Evolutionary conservation across 371 early-diverging fungal species (phyloP), one percentile per base, ranked within the genome.

Genomic region (Mortierella sp.): DNA sequence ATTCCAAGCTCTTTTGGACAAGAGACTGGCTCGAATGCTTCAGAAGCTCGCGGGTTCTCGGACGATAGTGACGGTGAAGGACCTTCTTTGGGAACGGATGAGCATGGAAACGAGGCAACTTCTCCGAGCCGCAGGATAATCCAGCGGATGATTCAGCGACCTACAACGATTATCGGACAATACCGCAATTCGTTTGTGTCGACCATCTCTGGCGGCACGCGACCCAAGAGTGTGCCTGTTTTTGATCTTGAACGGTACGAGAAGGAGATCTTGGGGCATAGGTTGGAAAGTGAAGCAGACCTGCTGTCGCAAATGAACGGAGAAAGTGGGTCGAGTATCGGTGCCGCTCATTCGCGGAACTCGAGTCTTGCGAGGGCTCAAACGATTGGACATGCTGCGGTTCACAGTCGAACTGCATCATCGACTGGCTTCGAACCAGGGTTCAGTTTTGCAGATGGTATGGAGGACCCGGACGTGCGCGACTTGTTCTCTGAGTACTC

Each of bases 171-270:
- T 54, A 76, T 79, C 60, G 83, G 83, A 44, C 83, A 83, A 16
- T 80, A 74, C 47, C 68, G 83, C 3, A 63, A 54, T 31, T 80
- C 83, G 60, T 48, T 80, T 26, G 52, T 72, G 0, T 77, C 81
- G 8, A 71, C 68, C 55, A 70, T 74, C 42, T 76, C 83, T 5
- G 45, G 68, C 0, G 72, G 72, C 9, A 38, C 68, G 0, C 70
- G 83, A 24, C 83, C 83, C 34, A 83, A 73, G 63, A 79, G 80
- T 48, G 71, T 77, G 58, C 70, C 81, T 0, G 55, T 78, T 14
- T 83, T 83, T 74, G 83, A 83, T 44, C 70, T 83, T 48, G 80
- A 79, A 10, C 63, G 83, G 9, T 80, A 80, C 42, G 83, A 80
- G 42, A 79, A 70, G 28, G 83, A 83, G 65, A 80, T 83, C 45